Conservation (phyloP, 495 filamentous ascomycete genomes). For the Pseudevernia furfuracea region DNA sequence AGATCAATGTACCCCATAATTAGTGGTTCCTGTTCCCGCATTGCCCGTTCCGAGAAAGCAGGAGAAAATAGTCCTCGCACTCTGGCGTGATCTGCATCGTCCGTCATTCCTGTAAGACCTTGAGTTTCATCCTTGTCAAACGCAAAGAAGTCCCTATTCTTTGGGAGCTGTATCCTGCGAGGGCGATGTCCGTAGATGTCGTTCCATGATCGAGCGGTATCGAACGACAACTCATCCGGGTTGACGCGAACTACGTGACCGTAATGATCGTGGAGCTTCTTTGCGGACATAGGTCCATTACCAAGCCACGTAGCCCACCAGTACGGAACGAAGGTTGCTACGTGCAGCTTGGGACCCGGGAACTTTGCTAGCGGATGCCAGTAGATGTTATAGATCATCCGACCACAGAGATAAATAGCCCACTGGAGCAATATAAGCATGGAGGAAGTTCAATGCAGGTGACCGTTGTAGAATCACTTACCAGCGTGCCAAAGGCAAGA, state of each 20-base stretch:
- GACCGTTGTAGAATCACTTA: not conserved
- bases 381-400: conserved; percentile 31
- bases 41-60: conserved; percentile 43
- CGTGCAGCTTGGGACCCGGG: conserved; percentile 30
- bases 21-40: conserved; percentile 42
- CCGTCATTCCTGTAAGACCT: conserved; percentile 25
- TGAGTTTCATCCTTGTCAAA: conserved; percentile 43
- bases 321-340: conserved; percentile 31
- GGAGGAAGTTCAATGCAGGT: not conserved
- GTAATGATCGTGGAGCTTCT: conserved; percentile 20
- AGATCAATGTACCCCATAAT: conserved; percentile 36
- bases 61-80: conserved; percentile 39
- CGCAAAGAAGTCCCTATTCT: conserved; percentile 26
- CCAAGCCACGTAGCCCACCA: conserved; percentile 21
- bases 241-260: conserved; percentile 44
- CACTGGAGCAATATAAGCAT: not conserved
- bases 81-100: conserved; percentile 37
- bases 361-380: conserved; percentile 31
- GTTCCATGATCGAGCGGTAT: conserved; percentile 44
- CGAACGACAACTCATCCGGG: conserved; percentile 51
- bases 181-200: conserved; percentile 49
- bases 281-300: conserved; percentile 12
- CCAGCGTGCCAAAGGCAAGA: not conserved
- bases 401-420: not conserved
- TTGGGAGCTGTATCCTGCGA: conserved; percentile 31